Evolutionary conservation across 176 grass and related monocot species (phyloP).

Genomic region (Carex scoparia): DNA sequence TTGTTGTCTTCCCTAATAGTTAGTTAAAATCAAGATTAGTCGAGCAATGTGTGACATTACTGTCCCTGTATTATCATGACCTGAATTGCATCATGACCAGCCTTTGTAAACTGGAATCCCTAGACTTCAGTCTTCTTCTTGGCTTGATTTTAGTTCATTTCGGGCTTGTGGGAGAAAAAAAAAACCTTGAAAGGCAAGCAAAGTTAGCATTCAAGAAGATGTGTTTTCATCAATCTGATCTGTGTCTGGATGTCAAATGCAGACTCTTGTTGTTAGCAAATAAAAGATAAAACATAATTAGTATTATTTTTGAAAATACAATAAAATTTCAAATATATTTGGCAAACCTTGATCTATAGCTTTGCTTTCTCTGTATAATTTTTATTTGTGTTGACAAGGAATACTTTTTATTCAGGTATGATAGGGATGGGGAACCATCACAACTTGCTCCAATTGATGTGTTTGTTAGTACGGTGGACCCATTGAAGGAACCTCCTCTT

Average conservation of each 20-base stretch:
- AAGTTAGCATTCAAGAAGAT: not conserved
- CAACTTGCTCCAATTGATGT: slow-evolving; percentile 76
- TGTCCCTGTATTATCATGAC: not conserved
- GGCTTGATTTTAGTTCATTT: not conserved
- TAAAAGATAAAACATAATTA: not conserved
- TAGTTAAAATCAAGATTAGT: not conserved
- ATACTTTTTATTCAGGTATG: slow-evolving; percentile 47
- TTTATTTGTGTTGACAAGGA: not conserved
- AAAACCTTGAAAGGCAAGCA: not conserved
- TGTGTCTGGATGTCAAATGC: not conserved
- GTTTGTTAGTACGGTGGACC: slow-evolving; percentile 93
- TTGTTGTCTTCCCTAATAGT: not conserved
- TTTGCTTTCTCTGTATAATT: not conserved
- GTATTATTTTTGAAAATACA: not conserved
- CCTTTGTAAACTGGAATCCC: not conserved
- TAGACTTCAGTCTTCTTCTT: not conserved
- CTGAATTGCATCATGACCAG: not conserved
- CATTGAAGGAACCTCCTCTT: slow-evolving; percentile 78
- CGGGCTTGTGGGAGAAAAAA: not conserved
- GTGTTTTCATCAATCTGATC: not conserved
- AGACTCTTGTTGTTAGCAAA: not conserved
- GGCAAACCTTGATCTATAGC: not conserved
- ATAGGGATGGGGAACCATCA: slow-evolving; percentile 90
- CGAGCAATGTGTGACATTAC: not conserved
- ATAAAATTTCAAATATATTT: slow-evolving; percentile 10